Evolutionary conservation across 2,329 filamentous ascomycete genomes (phyloP).

Genomic region (Akanthomyces muscarius): DNA sequence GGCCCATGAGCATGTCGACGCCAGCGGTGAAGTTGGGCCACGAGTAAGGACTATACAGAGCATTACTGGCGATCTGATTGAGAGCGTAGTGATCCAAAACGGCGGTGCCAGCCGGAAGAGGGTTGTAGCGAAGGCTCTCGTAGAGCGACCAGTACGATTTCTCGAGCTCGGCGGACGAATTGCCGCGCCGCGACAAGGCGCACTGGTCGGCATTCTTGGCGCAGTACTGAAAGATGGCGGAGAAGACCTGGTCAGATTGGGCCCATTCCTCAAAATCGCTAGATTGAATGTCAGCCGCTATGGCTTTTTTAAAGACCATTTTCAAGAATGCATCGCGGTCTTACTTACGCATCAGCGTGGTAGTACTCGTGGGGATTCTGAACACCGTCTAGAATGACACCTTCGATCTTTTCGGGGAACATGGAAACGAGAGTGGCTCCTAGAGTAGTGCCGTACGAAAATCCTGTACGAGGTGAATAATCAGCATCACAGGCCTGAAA

Average conservation of each 20-base stretch:
- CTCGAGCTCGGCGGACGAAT: constrained; percentile 34
- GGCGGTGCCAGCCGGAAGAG: constrained; percentile 23
- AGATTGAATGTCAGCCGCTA: not conserved
- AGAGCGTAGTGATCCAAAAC: constrained; percentile 26
- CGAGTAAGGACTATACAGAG: constrained; percentile 22
- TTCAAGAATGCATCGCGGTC: no score
- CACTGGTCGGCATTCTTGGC: constrained; percentile 26
- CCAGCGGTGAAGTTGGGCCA: constrained; percentile 21
- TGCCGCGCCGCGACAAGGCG: constrained; percentile 27
- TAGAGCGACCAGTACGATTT: constrained; percentile 28
- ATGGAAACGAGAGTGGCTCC: constrained; percentile 37
- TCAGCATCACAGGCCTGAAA: not conserved
- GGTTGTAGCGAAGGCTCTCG: constrained; percentile 27
- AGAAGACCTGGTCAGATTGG: constrained; percentile 28
- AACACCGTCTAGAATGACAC: constrained; percentile 36
- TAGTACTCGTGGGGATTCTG: constrained; percentile 33
- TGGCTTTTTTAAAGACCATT: no score
- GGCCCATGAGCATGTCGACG: constrained; percentile 19
- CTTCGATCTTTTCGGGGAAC: constrained; percentile 39
- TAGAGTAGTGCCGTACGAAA: constrained; percentile 39
- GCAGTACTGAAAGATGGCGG: constrained; percentile 27
- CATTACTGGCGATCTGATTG: constrained; percentile 20
- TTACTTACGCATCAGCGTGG: constrained; percentile 21
- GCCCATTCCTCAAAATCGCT: constrained; percentile 26
- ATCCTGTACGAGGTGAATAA: not conserved